phyloP scores from a whole-genome alignment of 148 eudicot genomes.

The Mesembryanthemum crystallinum region DNA sequence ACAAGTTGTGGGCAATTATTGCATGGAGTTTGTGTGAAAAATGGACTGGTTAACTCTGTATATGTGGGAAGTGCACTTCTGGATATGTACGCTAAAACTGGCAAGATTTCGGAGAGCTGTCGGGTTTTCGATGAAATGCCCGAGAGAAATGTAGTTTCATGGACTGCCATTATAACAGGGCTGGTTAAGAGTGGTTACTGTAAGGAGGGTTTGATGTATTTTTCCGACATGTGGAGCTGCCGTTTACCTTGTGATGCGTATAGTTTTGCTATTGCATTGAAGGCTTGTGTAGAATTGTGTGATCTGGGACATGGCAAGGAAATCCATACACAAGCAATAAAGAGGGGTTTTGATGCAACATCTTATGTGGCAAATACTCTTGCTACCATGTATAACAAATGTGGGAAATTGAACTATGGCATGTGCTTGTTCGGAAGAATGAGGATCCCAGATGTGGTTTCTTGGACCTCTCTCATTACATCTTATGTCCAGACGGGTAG shows the following conservation, averaged over 20 bases:
- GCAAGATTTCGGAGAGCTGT: conserved; percentile 58
- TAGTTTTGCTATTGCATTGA: conserved; percentile 76
- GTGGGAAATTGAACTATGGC: conserved; percentile 77
- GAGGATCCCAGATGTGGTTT: conserved; percentile 68
- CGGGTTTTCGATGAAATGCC: conserved; percentile 78
- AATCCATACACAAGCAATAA: conserved; percentile 62
- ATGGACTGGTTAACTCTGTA: conserved; percentile 59
- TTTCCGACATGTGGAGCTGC: conserved; percentile 56
- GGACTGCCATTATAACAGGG: conserved; percentile 90
- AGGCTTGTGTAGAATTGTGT: conserved; percentile 72
- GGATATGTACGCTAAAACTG: conserved; percentile 77
- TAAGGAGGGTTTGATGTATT: conserved; percentile 58
- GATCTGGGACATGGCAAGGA: conserved; percentile 64
- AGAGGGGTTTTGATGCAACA: conserved; percentile 53
- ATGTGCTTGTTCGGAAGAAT: conserved; percentile 63
- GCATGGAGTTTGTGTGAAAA: conserved; percentile 61
- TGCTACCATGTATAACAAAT: conserved; percentile 77
- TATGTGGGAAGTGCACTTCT: conserved; percentile 82
- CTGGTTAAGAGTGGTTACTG: conserved; percentile 64
- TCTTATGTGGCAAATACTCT: conserved; percentile 74
- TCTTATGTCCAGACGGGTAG: conserved; percentile 67
- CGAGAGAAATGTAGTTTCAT: conserved; percentile 75
- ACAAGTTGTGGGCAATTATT: conserved; percentile 45
- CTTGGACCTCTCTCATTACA: conserved; percentile 77
- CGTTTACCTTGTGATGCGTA: conserved; percentile 60